Percentiles rank a stretch among this genome's conserved stretches.
Conservation (phyloP, 805 yeast genomes). For the Candida caryicola region DNA sequence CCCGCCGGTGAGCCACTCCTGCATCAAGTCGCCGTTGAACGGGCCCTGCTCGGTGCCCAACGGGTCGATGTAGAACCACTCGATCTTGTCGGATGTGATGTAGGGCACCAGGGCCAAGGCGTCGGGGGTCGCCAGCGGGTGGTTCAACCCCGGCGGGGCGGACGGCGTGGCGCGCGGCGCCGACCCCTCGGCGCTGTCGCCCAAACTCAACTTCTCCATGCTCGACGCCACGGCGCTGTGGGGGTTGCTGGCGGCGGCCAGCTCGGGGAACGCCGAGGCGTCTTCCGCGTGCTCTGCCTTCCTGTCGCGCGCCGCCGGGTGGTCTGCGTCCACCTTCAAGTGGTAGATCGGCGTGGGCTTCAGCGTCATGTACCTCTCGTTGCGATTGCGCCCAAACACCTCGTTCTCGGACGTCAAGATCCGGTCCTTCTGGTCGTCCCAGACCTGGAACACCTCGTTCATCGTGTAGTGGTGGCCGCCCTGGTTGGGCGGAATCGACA, state of each 20-base stretch:
- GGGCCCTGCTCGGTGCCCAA: conserved; percentile 77
- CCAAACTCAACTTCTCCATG: neutral
- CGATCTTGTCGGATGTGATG: conserved; percentile 41
- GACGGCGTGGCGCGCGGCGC: neutral
- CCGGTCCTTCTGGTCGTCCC: conserved; percentile 36
- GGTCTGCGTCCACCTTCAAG: conserved; percentile 26
- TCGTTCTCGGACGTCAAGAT: conserved; percentile 16
- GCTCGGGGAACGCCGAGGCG: neutral
- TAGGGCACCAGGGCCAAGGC: conserved; percentile 5
- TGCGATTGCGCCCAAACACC: conserved; percentile 15
- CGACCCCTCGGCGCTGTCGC: neutral
- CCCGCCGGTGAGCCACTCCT: conserved; percentile 65
- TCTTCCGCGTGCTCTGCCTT: neutral
- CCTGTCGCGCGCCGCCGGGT: neutral
- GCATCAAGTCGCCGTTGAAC: conserved; percentile 71
- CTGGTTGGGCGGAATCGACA: conserved; percentile 34
- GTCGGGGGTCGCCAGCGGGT: conserved; percentile 1
- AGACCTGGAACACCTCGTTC: conserved; percentile 53
- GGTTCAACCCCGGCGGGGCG: conserved; percentile 10
- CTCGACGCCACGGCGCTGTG: neutral
- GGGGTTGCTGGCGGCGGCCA: neutral
- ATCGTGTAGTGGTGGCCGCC: conserved; percentile 46
- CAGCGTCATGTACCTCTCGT: conserved; percentile 30
- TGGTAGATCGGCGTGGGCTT: conserved; percentile 37
- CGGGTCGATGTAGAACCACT: conserved; percentile 76